Evolutionary conservation across 257 asterid species (phyloP), one percentile per base, ranked within the genome.

Genomic region (Solanum pinnatisectum): DNA sequence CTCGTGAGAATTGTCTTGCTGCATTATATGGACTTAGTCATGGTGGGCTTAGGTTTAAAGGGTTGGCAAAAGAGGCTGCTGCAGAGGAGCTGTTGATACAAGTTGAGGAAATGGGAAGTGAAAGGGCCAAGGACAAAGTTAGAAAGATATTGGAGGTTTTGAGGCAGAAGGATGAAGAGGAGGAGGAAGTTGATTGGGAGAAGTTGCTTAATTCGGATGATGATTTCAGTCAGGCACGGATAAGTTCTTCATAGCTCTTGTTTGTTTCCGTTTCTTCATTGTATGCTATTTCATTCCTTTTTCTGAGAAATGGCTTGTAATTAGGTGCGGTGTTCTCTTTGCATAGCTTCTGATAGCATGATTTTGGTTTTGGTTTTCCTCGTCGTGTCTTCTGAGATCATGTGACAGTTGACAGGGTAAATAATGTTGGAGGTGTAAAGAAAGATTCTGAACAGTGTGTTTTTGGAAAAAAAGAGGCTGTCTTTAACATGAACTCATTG

Each of bases 21-120:
- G 96, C 93, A 68, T 33, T 97, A 71, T 93, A 92, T 56, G 97
- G 98, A 87, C 91, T 97, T 91, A 96, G 99, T 76, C 93, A 93
- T 32, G 99, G 99, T 14, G 99, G 99, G 84, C 87, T 94, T 90
- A 93, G 99, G 94, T 97, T 97, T 23, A 96, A 93, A 88, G 99
- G 96, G 44, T 86, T 95, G 92, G 99, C 98, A 32, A 97, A 94
- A 92, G 98, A 96, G 86, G 98, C 96, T 0, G 91, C 93, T n/a
- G 99, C 95, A 10, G 99, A 96, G 91, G 95, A 90, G 32, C 89
- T 93, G 84, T 25, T 97, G 92, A 89, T n/a, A 88, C 92, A 88
- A 87, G 8, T 91, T 88, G 98, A 85, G 90, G 92, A 90, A 65
- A 87, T n/a, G 5, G 96, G 91, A 84, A 90, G 92, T 12, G 92